Base-by-base conservation (phyloP, 306 rosid genomes). In the Lablab purpureus region DNA sequence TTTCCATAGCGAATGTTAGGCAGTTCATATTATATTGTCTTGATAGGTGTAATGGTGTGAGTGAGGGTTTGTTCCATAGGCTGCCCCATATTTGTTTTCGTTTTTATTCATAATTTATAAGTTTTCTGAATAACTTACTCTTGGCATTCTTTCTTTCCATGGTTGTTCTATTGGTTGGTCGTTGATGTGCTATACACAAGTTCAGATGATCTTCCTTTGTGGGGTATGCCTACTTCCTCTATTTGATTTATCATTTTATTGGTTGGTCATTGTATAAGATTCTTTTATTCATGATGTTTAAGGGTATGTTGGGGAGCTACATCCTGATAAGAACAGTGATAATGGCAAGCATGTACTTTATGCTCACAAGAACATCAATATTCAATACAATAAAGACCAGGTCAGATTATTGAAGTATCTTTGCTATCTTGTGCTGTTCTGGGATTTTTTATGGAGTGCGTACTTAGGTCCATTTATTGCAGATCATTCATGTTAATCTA, bases 401-500 rank as follows among this genome's bases (percentile, higher is more conserved):
- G 99, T 95, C 75, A 79, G 88, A 22, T 51, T 66, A 22, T 81
- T 67, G 17, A 73, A 82, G 55, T 81, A 72, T 13, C 21, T 69
- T 82, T 40, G 41, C 56, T 32, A 32, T 72, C 77, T 62, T 43
- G 23, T 51, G 10, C 22, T 71, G 73, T 43, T 79, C 79, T 72
- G 66, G 76, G 76, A 74, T 67, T 62, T 78, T 67, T 62, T 78
- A 30, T 82, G 23, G 51, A 43, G 82, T 65, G 28, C 71, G 59
- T 85, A 50, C 17, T 59, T 82, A 40, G 47, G 19, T 32, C 67
- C 76, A 55, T 62, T 40, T 23, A 22, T 80, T 85, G 84, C 82
- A 96, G 99, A 91, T 96, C 79, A 96, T 96, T 87, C 99, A 96
- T 75, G 99, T 91, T 67, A 93, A 90, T 85, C 92, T 96, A 82